Evolutionary conservation across 2,329 filamentous ascomycete species (phyloP), one percentile per base, ranked within the genome.

Genomic region (Xylariaceae sp.): DNA sequence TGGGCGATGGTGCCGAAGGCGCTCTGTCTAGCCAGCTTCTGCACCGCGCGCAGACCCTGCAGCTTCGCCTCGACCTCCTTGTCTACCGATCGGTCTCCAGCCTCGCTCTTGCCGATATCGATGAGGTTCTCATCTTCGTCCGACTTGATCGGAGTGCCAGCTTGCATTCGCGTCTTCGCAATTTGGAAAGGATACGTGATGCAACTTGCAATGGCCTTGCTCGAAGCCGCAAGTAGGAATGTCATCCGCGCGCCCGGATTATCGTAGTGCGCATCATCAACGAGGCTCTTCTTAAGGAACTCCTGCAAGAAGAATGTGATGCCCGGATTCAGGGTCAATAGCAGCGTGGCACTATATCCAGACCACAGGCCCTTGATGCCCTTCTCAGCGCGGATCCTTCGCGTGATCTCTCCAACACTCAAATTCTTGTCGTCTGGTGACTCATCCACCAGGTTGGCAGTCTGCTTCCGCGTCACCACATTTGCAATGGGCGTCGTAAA

Each of bases 181-280:
- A 89, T 80, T 42, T 87, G 86, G 61, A 95, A 84, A 0, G 90
- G 90, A 59, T 95, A 95, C 1, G 87, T 95, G 43, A 89, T 67
- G 0, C 79, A 75, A 7, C 83, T 87, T 0, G 89, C 89, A 18
- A 84, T 68, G 1, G 82, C 82, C 65, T 95, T 95, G 63, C 85
- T 89, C 19, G 84, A 59, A 0, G 89, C 89, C 0, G 89, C 89
- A 26, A 77, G 59, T 9, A 77, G 47, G 47, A 78, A 78, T 1
- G 63, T 67, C 22, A 56, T 42, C 2, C 42, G 33, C 1, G 57
- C 43, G 1, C 57, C 61, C 19, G 57, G 53, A 8, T 60, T 53
- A 13, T 63, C 60, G 52, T 58, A 57, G 41, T 61, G 46, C 57
- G 67, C 52, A 69, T 74, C 30, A 71, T 66, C 7, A 1, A 89